Percentiles rank a stretch among this genome's conserved stretches.
Evolutionary conservation across 805 yeast species (phyloP).

Genomic region (Metschnikowia koreensis): DNA sequence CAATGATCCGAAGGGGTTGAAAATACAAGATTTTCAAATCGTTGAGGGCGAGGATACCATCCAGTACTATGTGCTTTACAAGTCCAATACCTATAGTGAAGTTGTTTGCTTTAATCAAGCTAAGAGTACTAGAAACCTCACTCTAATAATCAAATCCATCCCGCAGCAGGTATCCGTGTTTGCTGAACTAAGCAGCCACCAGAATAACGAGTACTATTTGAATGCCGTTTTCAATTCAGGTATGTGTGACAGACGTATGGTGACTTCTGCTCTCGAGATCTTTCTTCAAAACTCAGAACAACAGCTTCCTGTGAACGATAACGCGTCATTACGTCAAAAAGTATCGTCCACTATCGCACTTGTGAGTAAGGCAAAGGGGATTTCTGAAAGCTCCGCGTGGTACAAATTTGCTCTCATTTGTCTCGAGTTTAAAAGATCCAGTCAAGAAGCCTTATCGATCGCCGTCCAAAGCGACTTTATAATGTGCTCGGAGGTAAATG

Average conservation of each 20-base stretch:
- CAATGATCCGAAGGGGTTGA: slow-evolving; percentile 5
- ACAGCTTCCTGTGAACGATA: slow-evolving; percentile 7
- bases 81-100: slow-evolving; percentile 48
- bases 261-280: slow-evolving; percentile 53
- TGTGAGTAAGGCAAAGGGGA: slow-evolving; percentile 20
- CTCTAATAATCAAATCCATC: slow-evolving; percentile 30
- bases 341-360: slow-evolving; percentile 13
- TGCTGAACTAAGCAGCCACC: slow-evolving; percentile 8
- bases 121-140: slow-evolving; percentile 1
- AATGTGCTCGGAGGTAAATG: slow-evolving; percentile 32
- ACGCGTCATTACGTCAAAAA: slow-evolving; percentile 25
- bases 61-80: slow-evolving; percentile 51
- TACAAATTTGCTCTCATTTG: slow-evolving; percentile 68
- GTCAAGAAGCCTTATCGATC: slow-evolving; percentile 57
- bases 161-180: slow-evolving; percentile 25
- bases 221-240: slow-evolving; percentile 46
- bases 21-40: slow-evolving; percentile 16
- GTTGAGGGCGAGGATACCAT: not conserved
- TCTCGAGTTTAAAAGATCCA: slow-evolving; percentile 61
- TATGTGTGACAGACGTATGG: slow-evolving; percentile 45
- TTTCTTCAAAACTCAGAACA: slow-evolving; percentile 42
- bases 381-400: slow-evolving; percentile 54
- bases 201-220: slow-evolving; percentile 5
- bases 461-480: slow-evolving; percentile 11
- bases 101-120: slow-evolving; percentile 8